These are phyloP conservation scores for Daedaleopsis nitida DNA, from an alignment of 768 basidiomycete species.

Conservation along the genomic window DNA sequence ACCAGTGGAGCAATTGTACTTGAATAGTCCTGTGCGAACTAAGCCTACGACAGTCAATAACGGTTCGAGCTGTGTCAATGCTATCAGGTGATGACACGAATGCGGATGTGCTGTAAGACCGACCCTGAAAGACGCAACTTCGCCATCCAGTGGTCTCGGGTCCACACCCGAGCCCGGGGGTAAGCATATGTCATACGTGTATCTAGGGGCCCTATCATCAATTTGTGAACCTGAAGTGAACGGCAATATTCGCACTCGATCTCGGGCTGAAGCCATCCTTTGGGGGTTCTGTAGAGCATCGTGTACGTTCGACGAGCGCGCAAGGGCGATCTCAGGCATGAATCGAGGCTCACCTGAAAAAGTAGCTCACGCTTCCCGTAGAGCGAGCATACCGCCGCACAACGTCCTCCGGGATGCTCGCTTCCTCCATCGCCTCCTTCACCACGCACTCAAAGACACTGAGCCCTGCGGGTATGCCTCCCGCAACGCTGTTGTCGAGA, in stretches of 20 bases:
- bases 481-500: slow-evolving; percentile 90
- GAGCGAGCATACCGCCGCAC: slow-evolving; percentile 59
- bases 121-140: slow-evolving; percentile 93
- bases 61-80: slow-evolving; percentile 56
- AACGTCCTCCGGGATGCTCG: slow-evolving; percentile 70
- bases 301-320: not conserved
- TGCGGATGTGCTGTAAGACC: slow-evolving; percentile 14
- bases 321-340: not conserved
- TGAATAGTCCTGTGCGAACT: slow-evolving; percentile 78
- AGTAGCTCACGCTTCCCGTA: slow-evolving; percentile 80
- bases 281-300: slow-evolving; percentile 45
- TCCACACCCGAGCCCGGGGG: slow-evolving; percentile 51
- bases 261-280: slow-evolving; percentile 87
- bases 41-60: slow-evolving; percentile 61
- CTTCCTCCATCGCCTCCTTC: slow-evolving; percentile 95
- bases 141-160: slow-evolving; percentile 84
- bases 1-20: slow-evolving; percentile 91
- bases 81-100: not conserved
- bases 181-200: slow-evolving; percentile 80
- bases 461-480: slow-evolving; percentile 86
- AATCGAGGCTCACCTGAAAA: slow-evolving; percentile 56
- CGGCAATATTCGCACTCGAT: slow-evolving; percentile 57
- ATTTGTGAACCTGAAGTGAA: not conserved
- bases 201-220: slow-evolving; percentile 45
- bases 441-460: slow-evolving; percentile 71